Base-by-base conservation (phyloP, 2,329 filamentous ascomycete species). In the Arthrobotrys entomopaga region DNA sequence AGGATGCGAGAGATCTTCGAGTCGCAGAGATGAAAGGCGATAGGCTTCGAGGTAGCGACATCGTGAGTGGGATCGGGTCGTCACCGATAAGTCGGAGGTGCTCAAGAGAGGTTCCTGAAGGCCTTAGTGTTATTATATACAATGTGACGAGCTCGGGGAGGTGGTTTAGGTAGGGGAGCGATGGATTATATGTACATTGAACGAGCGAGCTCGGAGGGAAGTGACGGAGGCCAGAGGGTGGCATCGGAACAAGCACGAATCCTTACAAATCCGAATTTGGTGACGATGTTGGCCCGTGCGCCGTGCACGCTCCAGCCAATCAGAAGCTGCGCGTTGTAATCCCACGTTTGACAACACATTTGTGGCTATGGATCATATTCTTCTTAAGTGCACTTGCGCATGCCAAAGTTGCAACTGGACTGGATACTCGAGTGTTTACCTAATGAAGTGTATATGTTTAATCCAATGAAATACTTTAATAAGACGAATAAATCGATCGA, bases 21-120 rank as follows among this genome's bases (percentile, higher is more conserved):
- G 63, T 20, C 34, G 57, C 58, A 5, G 56, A 67, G 26, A 74
- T 46, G 43, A 67, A 54, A 7, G 64, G 64, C 54, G 64, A 67
- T 24, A 74, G 29, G 15, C 49, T 57, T 64, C 70, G 63, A 67
- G 70, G 70, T 10, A 74, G 70, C 19, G 70, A 74, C 70, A 74
- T 74, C 16, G 15, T 29, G 50, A 16, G 15, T 29, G 50, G 24
- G 49, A 16, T 66, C 69, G 69, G 69, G 52, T 34, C 57, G 43
- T 61, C 16, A 22, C 69, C 63, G 69, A 66, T 8, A 43, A 29
- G n/a, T 52, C 16, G n/a, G 42, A 43, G 43, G 22, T 42, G n/a
- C 48, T 19, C 19, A 16, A 34, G 10, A 10, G 29, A 34, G 10
- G 5, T 10, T 34, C 2, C 29, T n/a, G 2, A 24, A 19, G 19